Conservation (phyloP, 108 stramenopile species). For the Fragilaria crotonensis region DNA sequence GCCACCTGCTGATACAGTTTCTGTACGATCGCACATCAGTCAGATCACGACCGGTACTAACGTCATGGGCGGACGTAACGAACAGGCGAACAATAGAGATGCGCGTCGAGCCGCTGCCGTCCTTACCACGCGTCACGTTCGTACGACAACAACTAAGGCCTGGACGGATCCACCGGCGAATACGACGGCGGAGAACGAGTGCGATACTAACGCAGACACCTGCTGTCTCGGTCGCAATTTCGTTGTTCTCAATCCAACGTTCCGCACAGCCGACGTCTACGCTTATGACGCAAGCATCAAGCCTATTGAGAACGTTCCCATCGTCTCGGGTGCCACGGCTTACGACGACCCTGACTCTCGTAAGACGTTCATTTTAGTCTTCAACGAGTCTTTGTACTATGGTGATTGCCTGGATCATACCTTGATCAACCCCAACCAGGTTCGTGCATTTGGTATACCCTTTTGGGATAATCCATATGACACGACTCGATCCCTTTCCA, state of each 20-base stretch:
- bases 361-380: constrained; percentile 24
- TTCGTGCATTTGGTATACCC: constrained; percentile 18
- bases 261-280: not conserved
- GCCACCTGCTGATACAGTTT: no score
- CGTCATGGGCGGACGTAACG: constrained; percentile 5
- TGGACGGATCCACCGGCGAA: no score
- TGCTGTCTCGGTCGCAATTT: not conserved
- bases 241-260: not conserved
- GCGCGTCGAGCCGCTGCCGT: no score
- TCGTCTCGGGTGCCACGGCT: constrained; percentile 23
- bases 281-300: not conserved
- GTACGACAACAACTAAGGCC: no score
- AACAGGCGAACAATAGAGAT: no score
- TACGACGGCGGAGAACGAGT: not conserved
- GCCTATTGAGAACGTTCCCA: constrained; percentile 13
- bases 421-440: constrained; percentile 31
- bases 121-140: no score
- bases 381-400: constrained; percentile 24
- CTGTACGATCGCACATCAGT: no score
- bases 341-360: constrained; percentile 6
- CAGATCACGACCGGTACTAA: no score
- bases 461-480: constrained; percentile 3
- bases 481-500: not conserved
- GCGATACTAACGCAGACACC: not conserved
- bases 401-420: constrained; percentile 5